Evolutionary conservation across 1,284 basidiomycete species (phyloP).

Genomic region (Fomes fomentarius): DNA sequence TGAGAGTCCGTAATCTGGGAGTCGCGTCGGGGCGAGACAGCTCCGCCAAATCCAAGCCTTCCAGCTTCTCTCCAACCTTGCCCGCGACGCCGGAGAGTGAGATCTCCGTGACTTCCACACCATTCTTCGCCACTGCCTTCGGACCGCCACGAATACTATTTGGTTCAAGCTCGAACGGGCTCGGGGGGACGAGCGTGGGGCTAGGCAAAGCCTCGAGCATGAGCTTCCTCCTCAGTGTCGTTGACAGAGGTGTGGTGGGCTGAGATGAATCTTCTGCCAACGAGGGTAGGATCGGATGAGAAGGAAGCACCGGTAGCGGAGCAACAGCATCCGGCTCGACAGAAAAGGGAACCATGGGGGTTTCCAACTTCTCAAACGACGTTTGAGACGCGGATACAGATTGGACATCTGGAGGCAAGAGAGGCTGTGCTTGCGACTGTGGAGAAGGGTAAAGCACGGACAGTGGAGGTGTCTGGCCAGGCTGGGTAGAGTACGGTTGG

Average conservation of each 20-base stretch:
- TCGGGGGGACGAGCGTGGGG: slow-evolving; percentile 34
- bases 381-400: not conserved
- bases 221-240: slow-evolving; percentile 23
- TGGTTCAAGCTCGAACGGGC: slow-evolving; percentile 36
- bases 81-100: not conserved
- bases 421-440: not conserved
- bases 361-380: not conserved
- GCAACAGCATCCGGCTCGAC: not conserved
- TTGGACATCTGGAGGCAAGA: slow-evolving; percentile 3
- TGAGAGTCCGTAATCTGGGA: not conserved
- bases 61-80: slow-evolving; percentile 3
- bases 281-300: not conserved
- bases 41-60: not conserved
- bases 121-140: not conserved
- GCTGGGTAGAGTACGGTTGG: slow-evolving; percentile 6
- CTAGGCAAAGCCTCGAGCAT: slow-evolving; percentile 35
- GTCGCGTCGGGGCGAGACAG: not conserved
- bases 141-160: not conserved
- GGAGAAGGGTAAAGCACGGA: slow-evolving; percentile 23
- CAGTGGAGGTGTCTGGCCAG: slow-evolving; percentile 28
- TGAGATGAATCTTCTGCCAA: not conserved
- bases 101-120: not conserved
- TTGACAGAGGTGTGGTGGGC: slow-evolving; percentile 13
- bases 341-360: not conserved
- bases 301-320: not conserved